A percentile compares a stretch with the other conserved stretches of the same genome.
Conservation (phyloP, 2,329 filamentous ascomycete genomes). For the Talaromyces piceae region DNA sequence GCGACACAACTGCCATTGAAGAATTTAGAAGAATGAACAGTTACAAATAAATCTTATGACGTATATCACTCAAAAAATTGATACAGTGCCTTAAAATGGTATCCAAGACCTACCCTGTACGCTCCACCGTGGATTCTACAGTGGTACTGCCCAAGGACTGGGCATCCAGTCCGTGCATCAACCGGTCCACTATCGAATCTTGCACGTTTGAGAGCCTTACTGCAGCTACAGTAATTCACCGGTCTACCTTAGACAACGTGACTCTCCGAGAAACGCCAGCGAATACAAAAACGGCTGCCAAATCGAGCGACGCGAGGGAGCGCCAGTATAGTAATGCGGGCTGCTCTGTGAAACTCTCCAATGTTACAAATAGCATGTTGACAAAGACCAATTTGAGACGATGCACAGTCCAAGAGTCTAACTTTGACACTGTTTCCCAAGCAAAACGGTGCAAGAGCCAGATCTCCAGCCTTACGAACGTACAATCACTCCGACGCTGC, state of each 20-base stretch:
- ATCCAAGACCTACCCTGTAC: neutral
- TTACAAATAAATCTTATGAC: too few species aligned
- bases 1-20: neutral
- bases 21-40: too few species aligned
- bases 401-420: neutral
- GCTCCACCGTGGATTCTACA: neutral
- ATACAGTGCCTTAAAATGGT: neutral
- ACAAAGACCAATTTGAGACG: neutral
- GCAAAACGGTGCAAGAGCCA: constrained; percentile 8
- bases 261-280: neutral
- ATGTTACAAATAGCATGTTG: constrained; percentile 6
- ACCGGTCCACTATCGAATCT: constrained; percentile 9
- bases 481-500: constrained; percentile 4
- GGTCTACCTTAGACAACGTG: neutral
- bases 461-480: constrained; percentile 3
- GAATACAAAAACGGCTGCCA: neutral
- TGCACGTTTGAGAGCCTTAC: constrained; percentile 12
- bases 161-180: constrained; percentile 11
- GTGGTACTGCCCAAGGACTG: constrained; percentile 5
- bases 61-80: neutral
- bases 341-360: constrained; percentile 2
- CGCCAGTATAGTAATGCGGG: neutral
- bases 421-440: neutral
- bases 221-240: constrained; percentile 7
- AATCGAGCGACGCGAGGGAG: neutral